These are phyloP conservation scores for Fusarium proliferatum DNA, from an alignment of 2,329 filamentous ascomycete species.

Conservation along the genomic window DNA sequence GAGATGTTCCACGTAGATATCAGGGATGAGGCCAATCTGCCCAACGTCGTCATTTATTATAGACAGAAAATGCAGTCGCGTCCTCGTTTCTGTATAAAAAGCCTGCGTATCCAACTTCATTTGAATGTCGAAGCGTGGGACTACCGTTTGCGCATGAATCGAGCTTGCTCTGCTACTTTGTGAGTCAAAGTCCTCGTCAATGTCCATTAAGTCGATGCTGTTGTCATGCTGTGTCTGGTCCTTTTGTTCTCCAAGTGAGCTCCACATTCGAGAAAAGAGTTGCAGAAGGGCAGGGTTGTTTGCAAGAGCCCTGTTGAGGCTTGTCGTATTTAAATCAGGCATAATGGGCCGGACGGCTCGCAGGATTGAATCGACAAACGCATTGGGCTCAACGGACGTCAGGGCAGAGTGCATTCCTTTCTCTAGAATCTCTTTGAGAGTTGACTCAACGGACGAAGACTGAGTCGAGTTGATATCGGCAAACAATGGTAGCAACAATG, in stretches of 20 bases:
- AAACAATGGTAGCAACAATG: conserved; percentile 61
- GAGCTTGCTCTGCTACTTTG: conserved; percentile 63
- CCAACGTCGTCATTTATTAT: conserved; percentile 55
- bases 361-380: conserved; percentile 60
- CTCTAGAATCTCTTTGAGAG: conserved; percentile 55
- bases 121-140: conserved; percentile 60
- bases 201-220: conserved; percentile 69
- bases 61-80: conserved; percentile 59
- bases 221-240: conserved; percentile 45
- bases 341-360: conserved; percentile 58
- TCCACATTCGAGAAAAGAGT: conserved; percentile 56
- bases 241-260: conserved; percentile 36
- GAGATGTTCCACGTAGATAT: conserved; percentile 61
- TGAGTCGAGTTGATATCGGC: conserved; percentile 59
- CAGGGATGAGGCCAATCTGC: conserved; percentile 62
- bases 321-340: conserved; percentile 55
- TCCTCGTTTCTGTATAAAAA: conserved; percentile 61
- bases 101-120: conserved; percentile 56
- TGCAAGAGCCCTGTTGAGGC: conserved; percentile 53
- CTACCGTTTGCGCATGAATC: conserved; percentile 50
- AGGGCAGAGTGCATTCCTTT: conserved; percentile 55
- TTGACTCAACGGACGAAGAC: conserved; percentile 60
- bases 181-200: conserved; percentile 74
- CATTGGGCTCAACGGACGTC: conserved; percentile 57
- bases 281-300: conserved; percentile 56